Conservation (phyloP, 495 filamentous ascomycete species). For the Cryomyces minteri region DNA sequence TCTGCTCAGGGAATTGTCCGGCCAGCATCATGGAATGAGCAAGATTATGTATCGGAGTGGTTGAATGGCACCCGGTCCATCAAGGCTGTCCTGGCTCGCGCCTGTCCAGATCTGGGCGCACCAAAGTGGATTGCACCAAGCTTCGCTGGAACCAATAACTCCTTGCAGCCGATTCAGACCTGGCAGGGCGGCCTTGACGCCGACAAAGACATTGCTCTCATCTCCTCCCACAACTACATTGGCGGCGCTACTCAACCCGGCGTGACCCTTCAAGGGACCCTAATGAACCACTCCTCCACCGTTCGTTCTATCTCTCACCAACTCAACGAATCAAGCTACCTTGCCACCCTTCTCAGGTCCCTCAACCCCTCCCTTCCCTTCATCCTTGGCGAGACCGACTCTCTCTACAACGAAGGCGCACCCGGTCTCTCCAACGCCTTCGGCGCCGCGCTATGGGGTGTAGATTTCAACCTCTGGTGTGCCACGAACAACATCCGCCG, state of each 20-base stretch:
- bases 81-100: conserved; percentile 25
- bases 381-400: conserved; percentile 49
- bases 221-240: conserved; percentile 57
- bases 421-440: conserved; percentile 49
- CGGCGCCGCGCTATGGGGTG: conserved; percentile 49
- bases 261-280: conserved; percentile 42
- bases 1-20: conserved; percentile 33
- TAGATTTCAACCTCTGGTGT: conserved; percentile 45
- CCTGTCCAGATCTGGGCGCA: conserved; percentile 32
- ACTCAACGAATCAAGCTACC: conserved; percentile 23
- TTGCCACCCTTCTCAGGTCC: too few relatives aligned
- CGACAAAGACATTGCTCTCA: conserved; percentile 31
- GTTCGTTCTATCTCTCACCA: conserved; percentile 29
- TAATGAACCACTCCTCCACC: conserved; percentile 48
- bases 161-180: conserved; percentile 28
- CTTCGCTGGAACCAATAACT: conserved; percentile 36
- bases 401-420: conserved; percentile 42
- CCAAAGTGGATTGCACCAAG: conserved; percentile 38
- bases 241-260: conserved; percentile 39
- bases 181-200: conserved; percentile 34
- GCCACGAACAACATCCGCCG: conserved; percentile 37
- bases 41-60: conserved; percentile 43
- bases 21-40: conserved; percentile 35
- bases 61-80: conserved; percentile 32
- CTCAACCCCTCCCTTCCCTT: conserved; percentile 30